Base-by-base conservation (phyloP, 202 grass and related monocot species). In the Setaria viridis region DNA sequence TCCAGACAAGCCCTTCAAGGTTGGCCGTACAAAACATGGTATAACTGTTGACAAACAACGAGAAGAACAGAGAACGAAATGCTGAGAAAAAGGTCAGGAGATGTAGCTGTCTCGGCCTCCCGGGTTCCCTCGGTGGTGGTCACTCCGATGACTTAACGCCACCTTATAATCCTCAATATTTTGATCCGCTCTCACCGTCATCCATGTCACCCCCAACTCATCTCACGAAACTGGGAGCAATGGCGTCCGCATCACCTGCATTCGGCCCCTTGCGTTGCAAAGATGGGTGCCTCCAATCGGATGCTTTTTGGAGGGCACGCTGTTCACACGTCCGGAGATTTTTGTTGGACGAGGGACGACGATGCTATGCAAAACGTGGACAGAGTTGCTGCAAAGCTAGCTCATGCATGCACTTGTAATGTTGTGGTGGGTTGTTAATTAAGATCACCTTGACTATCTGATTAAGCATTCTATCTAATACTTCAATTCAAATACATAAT, bases 201-300 rank as follows among this genome's bases (percentile, higher is more conserved):
- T 85, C 62, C 77, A 30, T 71, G 58, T 79, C 74, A 79, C 19
- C n/a, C n/a, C 86, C 74, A 84, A 84, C 73, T 45, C 47, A 54
- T 45, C 55, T 46, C 17, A 41, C n/a, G 55, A 56, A 54, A 25
- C 43, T 6, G 29, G 45, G 54, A 50, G 12, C 25, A 67, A 66
- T 43, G 15, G n/a, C 20, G 37, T 75, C 60, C 60, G 32, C 60
- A 55, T 76, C 82, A 76, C 59, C 13, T 7, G 68, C 13, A 74
- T 64, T 10, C 74, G 43, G 6, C 57, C 68, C 73, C 16, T 62
- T 25, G 70, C 12, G n/a, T 50, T 17, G 16, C 9, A 70, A 32
- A 49, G 25, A 9, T 51, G 48, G 65, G 46, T 33, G 35, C 60
- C 48, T 85, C 72, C 72, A 54, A 67, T 57, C n/a, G 42, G n/a